These are phyloP conservation scores for Hevea brasiliensis DNA, from an alignment of 345 rosid genomes.

Conservation along the genomic window DNA sequence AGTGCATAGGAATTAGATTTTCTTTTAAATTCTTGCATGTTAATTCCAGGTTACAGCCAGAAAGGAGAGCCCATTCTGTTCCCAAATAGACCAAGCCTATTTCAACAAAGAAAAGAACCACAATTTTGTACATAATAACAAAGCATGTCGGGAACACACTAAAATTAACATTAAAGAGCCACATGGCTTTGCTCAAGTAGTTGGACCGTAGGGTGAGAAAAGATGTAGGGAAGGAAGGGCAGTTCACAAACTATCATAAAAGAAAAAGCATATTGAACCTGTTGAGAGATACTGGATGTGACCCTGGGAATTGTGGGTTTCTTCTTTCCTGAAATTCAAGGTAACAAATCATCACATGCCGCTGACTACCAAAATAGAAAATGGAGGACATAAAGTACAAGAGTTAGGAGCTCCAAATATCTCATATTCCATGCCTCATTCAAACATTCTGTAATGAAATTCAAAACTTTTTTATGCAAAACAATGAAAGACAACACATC, in stretches of 20 bases:
- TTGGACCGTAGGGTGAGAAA: neutral
- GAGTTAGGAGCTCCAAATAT: neutral
- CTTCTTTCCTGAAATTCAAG: slow-evolving; percentile 58
- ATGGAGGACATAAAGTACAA: slow-evolving; percentile 15
- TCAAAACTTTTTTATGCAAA: neutral
- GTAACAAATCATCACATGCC: neutral
- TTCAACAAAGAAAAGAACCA: neutral
- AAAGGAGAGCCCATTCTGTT: neutral
- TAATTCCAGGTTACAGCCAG: neutral
- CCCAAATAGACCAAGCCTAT: neutral
- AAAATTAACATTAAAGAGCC: neutral
- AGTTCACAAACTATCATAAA: neutral
- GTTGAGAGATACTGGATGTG: slow-evolving; percentile 85
- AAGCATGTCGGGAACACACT: neutral
- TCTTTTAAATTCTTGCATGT: neutral
- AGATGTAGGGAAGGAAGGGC: neutral
- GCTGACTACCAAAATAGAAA: slow-evolving; percentile 9
- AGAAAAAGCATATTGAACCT: slow-evolving; percentile 41
- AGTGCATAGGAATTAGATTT: neutral
- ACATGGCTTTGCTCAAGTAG: neutral
- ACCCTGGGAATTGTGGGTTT: slow-evolving; percentile 70
- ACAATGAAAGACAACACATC: neutral
- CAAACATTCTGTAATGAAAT: neutral
- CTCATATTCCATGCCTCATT: neutral
- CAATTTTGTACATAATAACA: neutral